Percentiles rank a stretch among this genome's conserved stretches.
These are phyloP conservation scores for Vitellaria paradoxa DNA, from an alignment of 179 eudicot species.

Conservation along the genomic window DNA sequence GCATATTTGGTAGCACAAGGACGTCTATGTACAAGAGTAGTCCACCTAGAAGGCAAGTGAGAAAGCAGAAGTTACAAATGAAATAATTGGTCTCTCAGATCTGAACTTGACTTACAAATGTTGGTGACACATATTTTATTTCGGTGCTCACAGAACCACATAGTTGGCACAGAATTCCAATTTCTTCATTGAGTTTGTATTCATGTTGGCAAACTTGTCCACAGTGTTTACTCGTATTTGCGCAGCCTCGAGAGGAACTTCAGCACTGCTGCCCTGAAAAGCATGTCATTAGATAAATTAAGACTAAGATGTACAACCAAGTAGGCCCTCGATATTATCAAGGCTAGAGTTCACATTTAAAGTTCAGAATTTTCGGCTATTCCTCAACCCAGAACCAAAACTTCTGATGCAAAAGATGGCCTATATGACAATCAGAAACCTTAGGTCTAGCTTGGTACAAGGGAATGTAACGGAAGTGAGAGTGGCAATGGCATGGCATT, in stretches of 20 bases:
- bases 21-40: background rate
- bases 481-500: too few relatives aligned
- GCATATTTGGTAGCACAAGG: background rate
- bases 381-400: background rate
- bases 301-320: background rate
- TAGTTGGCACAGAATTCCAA: slow-evolving; percentile 71
- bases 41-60: background rate
- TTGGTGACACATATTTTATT: slow-evolving; percentile 77
- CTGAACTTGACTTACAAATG: slow-evolving; percentile 62
- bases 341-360: background rate
- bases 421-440: background rate
- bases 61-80: background rate
- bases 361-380: background rate
- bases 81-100: background rate
- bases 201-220: slow-evolving; percentile 60
- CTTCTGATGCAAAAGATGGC: background rate
- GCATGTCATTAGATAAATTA: slow-evolving; percentile 1
- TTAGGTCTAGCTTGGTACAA: background rate
- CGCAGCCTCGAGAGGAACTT: slow-evolving; percentile 24
- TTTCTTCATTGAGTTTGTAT: slow-evolving; percentile 75
- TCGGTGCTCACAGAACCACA: slow-evolving; percentile 85
- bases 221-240: slow-evolving; percentile 28
- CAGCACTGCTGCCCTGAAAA: slow-evolving; percentile 44
- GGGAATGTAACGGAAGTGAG: too few relatives aligned
- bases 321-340: background rate